phyloP scores from a whole-genome alignment of 2,329 filamentous ascomycete species.

The Macrophomina pseudophaseolina region DNA sequence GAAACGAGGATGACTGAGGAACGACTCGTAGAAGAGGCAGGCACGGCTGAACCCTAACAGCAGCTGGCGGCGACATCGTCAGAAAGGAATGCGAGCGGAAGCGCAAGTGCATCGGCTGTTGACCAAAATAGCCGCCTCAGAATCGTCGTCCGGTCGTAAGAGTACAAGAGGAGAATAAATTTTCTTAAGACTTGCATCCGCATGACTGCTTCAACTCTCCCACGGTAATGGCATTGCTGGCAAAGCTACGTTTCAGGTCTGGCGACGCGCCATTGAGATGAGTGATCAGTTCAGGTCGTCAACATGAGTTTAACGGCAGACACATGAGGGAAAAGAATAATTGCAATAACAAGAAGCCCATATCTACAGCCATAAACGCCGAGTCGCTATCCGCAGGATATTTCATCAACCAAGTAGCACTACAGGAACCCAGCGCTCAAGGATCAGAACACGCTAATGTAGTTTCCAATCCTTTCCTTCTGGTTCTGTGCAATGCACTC shows the following conservation, averaged over 20 bases:
- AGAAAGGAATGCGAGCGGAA: background rate
- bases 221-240: background rate
- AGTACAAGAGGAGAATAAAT: background rate
- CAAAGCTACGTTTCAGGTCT: too few species aligned
- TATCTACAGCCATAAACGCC: conserved; percentile 27
- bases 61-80: background rate
- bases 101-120: background rate
- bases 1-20: background rate
- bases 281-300: too few species aligned
- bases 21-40: background rate
- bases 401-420: conserved; percentile 20
- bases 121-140: too few species aligned
- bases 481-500: conserved; percentile 99
- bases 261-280: too few species aligned
- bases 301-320: background rate
- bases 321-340: background rate
- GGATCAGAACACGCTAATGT: conserved; percentile 91
- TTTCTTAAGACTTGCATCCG: background rate
- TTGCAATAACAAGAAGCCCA: conserved; percentile 18
- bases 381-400: conserved; percentile 24
- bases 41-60: conserved; percentile 1
- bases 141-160: background rate
- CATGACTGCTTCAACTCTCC: background rate
- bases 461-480: conserved; percentile 98
- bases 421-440: conserved; percentile 12